Evolutionary conservation across 2,329 filamentous ascomycete species (phyloP).

Genomic region (Tolypocladium capitatum): DNA sequence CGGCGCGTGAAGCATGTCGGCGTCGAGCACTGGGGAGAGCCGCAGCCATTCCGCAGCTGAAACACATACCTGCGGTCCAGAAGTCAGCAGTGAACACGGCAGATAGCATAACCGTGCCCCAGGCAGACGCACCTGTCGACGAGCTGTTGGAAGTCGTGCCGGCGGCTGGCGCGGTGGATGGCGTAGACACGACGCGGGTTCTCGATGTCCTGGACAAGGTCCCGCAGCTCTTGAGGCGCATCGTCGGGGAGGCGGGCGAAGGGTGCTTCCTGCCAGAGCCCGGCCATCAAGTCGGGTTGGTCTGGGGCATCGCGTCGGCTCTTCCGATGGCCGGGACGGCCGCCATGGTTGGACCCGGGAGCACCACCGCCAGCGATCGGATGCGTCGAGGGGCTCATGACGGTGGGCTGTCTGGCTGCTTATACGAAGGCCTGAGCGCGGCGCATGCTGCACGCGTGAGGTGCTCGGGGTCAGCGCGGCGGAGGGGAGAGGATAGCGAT

Average conservation of each 20-base stretch:
- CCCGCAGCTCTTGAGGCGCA: conserved; percentile 43
- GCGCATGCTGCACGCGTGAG: conserved; percentile 1
- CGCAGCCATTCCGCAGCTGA: conserved; percentile 75
- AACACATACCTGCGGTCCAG: conserved; percentile 50
- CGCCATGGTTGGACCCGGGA: background rate
- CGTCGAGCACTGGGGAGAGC: conserved; percentile 52
- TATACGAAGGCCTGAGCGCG: background rate
- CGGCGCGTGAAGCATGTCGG: conserved; percentile 72
- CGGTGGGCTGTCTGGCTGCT: background rate
- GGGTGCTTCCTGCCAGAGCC: conserved; percentile 47
- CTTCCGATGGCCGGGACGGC: background rate
- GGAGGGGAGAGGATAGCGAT: background rate
- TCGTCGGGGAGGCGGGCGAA: conserved; percentile 47
- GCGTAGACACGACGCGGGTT: conserved; percentile 49
- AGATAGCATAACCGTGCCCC: background rate
- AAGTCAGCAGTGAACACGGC: background rate
- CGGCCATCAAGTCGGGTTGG: conserved; percentile 38
- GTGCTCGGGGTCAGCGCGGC: background rate
- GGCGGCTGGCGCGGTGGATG: conserved; percentile 45
- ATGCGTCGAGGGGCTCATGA: conserved; percentile 8
- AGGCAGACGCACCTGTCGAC: conserved; percentile 45
- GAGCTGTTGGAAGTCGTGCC: conserved; percentile 51
- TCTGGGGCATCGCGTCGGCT: conserved; percentile 6
- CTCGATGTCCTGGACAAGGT: conserved; percentile 43
- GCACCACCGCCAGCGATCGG: conserved; percentile 2